Evolutionary conservation across 208 protist species (phyloP), one percentile per base, ranked within the genome.

Genomic region (Crithidia brevicula): DNA sequence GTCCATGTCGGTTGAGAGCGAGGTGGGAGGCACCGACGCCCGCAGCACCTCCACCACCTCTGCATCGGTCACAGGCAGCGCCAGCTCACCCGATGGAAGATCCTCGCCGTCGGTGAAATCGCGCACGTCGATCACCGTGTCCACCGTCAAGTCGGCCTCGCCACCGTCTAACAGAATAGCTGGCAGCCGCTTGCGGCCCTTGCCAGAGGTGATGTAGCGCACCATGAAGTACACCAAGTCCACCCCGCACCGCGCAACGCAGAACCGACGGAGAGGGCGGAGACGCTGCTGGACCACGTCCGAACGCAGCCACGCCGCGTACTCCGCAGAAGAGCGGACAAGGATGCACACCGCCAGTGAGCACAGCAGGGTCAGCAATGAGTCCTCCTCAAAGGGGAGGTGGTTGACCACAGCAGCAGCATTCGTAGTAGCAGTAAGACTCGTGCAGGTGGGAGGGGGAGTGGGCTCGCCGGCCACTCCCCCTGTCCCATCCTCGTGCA

Each of bases 311-410:
- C 78, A 83, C 27, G 70, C 36, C 13, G 36, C 45, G 28, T 68
- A 63, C 54, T 82, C 77, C 7, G 73, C 60, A 13, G 63, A 56
- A 1, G 83, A 67, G 5, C 54, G 52, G 9, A 81, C 54, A 3
- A 81, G 51, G 13, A 83, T 60, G 36, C 67, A 73, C 8, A 92
- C 34, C 18, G 67, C 46, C 23, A 66, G 63, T 8, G 71, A 43
- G 38, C 67, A 84, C 11, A 93, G 60, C 46, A 93, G 64, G 0
- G 70, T 47, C 2, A 90, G 47, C 8, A 85, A 67, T 3, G 87
- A 89, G 9, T 86, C 83, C 27, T 93, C 87, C 8, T 72, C 82
- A 56, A 82, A 90, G 23, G 70, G 69, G n/a, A 46, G 61, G 53
- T 45, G 36, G 60, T 75, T 75, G 11, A 36, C 11, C n/a, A n/a